A percentile compares a stretch with the other conserved stretches of the same genome.
Conservation (phyloP, 164 flowering plant genomes). For the Santalum album region DNA sequence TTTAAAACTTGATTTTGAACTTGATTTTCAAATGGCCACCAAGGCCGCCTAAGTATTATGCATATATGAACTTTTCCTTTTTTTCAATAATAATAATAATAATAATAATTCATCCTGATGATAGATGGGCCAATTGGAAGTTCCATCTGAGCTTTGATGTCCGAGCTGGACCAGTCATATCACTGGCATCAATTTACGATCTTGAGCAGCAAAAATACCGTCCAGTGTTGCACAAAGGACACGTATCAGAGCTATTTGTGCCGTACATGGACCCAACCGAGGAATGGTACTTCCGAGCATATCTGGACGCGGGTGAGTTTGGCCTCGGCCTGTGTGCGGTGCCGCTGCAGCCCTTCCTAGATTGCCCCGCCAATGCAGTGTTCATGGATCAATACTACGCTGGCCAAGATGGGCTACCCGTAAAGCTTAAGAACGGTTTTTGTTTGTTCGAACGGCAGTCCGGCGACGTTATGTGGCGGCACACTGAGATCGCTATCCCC, state of each 20-base stretch:
- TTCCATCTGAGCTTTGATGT: slow-evolving; percentile 43
- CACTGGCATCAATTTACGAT: slow-evolving; percentile 48
- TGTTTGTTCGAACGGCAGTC: slow-evolving; percentile 51
- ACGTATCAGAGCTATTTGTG: slow-evolving; percentile 52
- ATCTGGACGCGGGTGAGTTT: slow-evolving; percentile 54
- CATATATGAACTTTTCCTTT: too few species aligned
- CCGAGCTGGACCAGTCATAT: slow-evolving; percentile 51
- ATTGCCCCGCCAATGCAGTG: slow-evolving; percentile 47
- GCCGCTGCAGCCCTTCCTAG: slow-evolving; percentile 35
- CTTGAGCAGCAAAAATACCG: slow-evolving; percentile 24
- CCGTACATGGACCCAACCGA: slow-evolving; percentile 66
- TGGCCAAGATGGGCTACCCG: slow-evolving; percentile 32
- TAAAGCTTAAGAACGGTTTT: slow-evolving; percentile 19
- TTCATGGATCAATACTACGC: slow-evolving; percentile 39
- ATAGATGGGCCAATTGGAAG: slow-evolving; percentile 59
- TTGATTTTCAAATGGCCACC: too few species aligned
- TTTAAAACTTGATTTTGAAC: too few species aligned
- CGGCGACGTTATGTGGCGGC: slow-evolving; percentile 67
- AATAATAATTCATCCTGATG: too few species aligned
- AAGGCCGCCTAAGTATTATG: too few species aligned
- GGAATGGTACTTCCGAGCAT: slow-evolving; percentile 54
- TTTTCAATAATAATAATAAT: too few species aligned
- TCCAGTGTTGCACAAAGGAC: slow-evolving; percentile 44
- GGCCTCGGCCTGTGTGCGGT: slow-evolving; percentile 42
- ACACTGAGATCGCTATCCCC: slow-evolving; percentile 40